Base-by-base conservation (phyloP, 345 rosid species). In the Citrus sinensis region DNA sequence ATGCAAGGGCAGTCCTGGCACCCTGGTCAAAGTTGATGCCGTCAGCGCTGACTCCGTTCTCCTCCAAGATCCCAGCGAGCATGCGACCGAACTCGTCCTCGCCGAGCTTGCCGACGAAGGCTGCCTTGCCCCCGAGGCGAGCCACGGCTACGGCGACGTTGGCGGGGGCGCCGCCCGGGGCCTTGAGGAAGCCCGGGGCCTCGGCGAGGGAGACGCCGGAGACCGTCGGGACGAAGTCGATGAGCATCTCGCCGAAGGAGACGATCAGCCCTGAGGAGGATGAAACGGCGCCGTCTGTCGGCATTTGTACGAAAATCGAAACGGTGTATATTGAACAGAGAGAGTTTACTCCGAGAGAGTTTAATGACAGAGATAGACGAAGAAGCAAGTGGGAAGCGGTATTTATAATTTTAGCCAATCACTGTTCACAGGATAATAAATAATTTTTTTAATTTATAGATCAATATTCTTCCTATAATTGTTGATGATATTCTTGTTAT, bases 141-240 rank as follows among this genome's bases (percentile, higher is more conserved):
- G 98, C 14, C 16, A 95, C 91, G 6, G 99, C 98, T 80, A 95
- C 91, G 7, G 98, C 99, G 27, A 95, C 97, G 92, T 95, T 95
- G 55, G 99, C 99, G 0, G 99, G 99, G 42, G 99, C 98, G 8
- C 99, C 99, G 7, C 99, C 99, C 8, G 99, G 98, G 9, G 98
- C 97, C 70, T 95, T 95, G 82, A 95, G 87, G 84, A 95, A 95
- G 9, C 99, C 97, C 0, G 99, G 99, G 6, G 99, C 98, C 70
- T 95, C 97, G 14, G 99, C 96, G 32, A 95, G 91, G 46, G 99
- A 93, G 11, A 95, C 98, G 56, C 98, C 99, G 60, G 99, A 92
- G 39, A 81, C 94, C 42, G 99, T 93, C 3, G 99, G 98, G 58
- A 95, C 98, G 64, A 95, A 95, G 85, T 95, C 99, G 79, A 95